A percentile compares a stretch with the other conserved stretches of the same genome.
Evolutionary conservation across 441 rosid species (phyloP).

Genomic region (Manihot esculenta): DNA sequence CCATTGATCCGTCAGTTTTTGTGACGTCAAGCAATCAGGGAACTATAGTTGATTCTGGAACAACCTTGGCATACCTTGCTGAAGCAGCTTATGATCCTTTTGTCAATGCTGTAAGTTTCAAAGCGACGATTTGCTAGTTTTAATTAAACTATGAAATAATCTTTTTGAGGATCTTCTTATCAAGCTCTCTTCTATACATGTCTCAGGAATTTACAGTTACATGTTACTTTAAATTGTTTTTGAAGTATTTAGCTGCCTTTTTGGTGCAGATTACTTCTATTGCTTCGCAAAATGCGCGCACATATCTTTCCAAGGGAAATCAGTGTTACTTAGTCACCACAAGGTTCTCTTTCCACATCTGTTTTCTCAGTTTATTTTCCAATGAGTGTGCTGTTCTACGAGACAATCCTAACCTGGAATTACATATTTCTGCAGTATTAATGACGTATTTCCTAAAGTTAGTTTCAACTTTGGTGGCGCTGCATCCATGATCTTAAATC

Average conservation of each 20-base stretch:
- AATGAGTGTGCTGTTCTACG: neutral
- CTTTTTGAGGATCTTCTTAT: neutral
- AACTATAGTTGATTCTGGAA: conserved; percentile 93
- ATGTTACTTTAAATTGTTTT: neutral
- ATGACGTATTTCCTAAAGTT: conserved; percentile 75
- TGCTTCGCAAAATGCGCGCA: conserved; percentile 55
- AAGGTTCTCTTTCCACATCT: conserved; percentile 47
- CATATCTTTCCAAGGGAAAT: conserved; percentile 50
- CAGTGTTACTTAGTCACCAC: conserved; percentile 63
- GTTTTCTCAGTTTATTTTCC: conserved; percentile 21
- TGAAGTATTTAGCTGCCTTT: conserved; percentile 20
- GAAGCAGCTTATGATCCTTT: conserved; percentile 75
- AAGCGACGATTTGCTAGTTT: conserved; percentile 1
- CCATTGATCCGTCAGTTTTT: conserved; percentile 70
- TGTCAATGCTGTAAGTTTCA: conserved; percentile 68
- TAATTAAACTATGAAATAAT: neutral
- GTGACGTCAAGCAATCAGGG: conserved; percentile 70
- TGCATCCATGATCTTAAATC: conserved; percentile 67
- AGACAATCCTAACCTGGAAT: conserved; percentile 13
- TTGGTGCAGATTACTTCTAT: conserved; percentile 53
- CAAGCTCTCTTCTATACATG: neutral
- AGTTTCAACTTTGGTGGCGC: conserved; percentile 84
- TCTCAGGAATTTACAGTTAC: neutral
- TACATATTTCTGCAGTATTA: conserved; percentile 44
- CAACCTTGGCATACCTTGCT: conserved; percentile 91